Evolutionary conservation across 305 asterid genomes (phyloP).

Genomic region (Solanum aculeatissimum): DNA sequence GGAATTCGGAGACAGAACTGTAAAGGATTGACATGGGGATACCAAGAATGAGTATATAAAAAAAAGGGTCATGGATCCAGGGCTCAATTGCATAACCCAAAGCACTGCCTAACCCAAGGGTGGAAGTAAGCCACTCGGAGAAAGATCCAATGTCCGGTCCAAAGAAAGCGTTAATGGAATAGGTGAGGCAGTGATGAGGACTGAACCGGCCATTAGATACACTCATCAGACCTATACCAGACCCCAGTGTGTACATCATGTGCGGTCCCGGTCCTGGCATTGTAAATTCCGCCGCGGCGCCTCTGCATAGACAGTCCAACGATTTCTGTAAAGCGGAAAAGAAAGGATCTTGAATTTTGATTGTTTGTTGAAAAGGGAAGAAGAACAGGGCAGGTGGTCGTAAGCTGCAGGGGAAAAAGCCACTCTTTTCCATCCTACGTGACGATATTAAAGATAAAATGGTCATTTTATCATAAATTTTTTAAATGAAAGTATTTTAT

Average conservation of each 20-base stretch:
- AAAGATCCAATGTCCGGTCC: constrained; percentile 95
- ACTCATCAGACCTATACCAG: constrained; percentile 65
- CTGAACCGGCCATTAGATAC: constrained; percentile 71
- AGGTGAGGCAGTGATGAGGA: constrained; percentile 82
- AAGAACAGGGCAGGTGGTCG: background rate
- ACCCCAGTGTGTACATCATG: constrained; percentile 74
- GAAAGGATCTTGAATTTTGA: background rate
- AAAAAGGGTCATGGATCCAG: constrained; percentile 79
- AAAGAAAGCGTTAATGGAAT: constrained; percentile 87
- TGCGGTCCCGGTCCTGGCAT: constrained; percentile 99
- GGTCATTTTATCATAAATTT: too few relatives aligned
- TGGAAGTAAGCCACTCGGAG: constrained; percentile 71
- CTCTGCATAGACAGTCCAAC: background rate
- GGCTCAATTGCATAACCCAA: constrained; percentile 56
- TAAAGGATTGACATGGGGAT: constrained; percentile 54
- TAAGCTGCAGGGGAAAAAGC: background rate
- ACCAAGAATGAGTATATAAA: constrained; percentile 51
- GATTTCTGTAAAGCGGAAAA: background rate
- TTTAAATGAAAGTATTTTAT: too few relatives aligned
- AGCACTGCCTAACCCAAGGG: constrained; percentile 45
- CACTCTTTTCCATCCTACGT: too few relatives aligned
- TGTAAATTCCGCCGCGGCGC: background rate
- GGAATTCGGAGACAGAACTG: constrained; percentile 38
- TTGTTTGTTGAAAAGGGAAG: background rate
- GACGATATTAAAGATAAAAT: too few relatives aligned